phyloP scores from a whole-genome alignment of 2,329 filamentous ascomycete genomes.

The Aspergillus sp. region DNA sequence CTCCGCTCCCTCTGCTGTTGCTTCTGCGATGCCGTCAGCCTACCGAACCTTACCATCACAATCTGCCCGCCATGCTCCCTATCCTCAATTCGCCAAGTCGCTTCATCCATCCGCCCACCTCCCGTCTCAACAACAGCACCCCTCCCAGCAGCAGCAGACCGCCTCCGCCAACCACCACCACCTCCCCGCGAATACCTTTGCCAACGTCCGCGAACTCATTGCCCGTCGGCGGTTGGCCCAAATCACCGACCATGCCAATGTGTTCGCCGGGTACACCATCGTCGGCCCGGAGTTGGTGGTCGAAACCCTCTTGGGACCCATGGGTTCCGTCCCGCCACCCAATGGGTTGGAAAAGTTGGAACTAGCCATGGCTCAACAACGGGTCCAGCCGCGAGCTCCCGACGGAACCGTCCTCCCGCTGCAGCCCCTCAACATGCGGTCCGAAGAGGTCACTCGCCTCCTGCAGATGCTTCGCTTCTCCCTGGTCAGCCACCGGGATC shows the following conservation, averaged over 20 bases:
- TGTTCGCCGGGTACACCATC: slow-evolving; percentile 44
- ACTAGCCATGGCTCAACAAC: slow-evolving; percentile 45
- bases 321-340: slow-evolving; percentile 39
- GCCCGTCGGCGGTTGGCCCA: slow-evolving; percentile 42
- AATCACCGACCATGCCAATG: slow-evolving; percentile 47
- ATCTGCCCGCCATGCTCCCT: slow-evolving; percentile 38
- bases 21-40: slow-evolving; percentile 44
- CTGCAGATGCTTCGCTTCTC: slow-evolving; percentile 46
- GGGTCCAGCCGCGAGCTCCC: slow-evolving; percentile 38
- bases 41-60: slow-evolving; percentile 39
- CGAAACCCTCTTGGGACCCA: slow-evolving; percentile 42
- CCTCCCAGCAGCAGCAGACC: slow-evolving; percentile 14
- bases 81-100: slow-evolving; percentile 36
- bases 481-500: slow-evolving; percentile 39
- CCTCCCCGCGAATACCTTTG: slow-evolving; percentile 39
- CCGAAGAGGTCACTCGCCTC: slow-evolving; percentile 43
- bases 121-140: slow-evolving; percentile 15
- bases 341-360: slow-evolving; percentile 44
- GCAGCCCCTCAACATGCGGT: slow-evolving; percentile 44
- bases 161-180: slow-evolving; percentile 20
- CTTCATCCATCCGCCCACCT: slow-evolving; percentile 25
- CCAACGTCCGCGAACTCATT: slow-evolving; percentile 41
- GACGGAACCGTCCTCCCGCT: slow-evolving; percentile 39
- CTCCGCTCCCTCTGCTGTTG: slow-evolving; percentile 23
- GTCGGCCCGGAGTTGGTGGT: slow-evolving; percentile 45